A percentile compares a stretch with the other conserved stretches of the same genome.
These are phyloP conservation scores for Ormosia semicastrata DNA, from an alignment of 306 rosid species.

Conservation along the genomic window DNA sequence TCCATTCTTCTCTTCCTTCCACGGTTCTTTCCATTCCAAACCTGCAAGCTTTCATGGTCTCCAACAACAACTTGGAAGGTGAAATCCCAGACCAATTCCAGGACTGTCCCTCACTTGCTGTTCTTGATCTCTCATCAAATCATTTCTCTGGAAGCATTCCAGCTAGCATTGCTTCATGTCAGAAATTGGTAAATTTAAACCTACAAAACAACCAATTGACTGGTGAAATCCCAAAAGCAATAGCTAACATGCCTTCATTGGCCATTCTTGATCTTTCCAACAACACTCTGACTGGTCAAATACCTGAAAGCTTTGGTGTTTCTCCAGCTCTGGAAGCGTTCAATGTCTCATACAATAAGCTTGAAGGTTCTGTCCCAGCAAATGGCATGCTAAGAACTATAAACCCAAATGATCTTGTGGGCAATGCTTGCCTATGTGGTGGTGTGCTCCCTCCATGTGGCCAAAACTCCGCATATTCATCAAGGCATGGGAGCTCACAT, in stretches of 20 bases:
- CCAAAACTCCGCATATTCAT: slow-evolving; percentile 37
- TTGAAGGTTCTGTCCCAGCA: slow-evolving; percentile 77
- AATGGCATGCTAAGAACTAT: slow-evolving; percentile 80
- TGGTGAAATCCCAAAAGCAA: slow-evolving; percentile 74
- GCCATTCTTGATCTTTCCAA: slow-evolving; percentile 89
- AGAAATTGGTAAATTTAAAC: slow-evolving; percentile 78
- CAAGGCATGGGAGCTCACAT: slow-evolving; percentile 46
- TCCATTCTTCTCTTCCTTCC: slow-evolving; percentile 83
- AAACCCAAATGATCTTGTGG: slow-evolving; percentile 74
- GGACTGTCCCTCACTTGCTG: slow-evolving; percentile 82
- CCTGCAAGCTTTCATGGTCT: slow-evolving; percentile 72
- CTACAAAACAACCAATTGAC: slow-evolving; percentile 71
- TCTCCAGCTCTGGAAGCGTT: slow-evolving; percentile 89
- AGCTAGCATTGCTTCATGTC: slow-evolving; percentile 81
- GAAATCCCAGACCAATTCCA: slow-evolving; percentile 83
- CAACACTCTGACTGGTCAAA: slow-evolving; percentile 83
- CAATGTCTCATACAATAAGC: slow-evolving; percentile 79
- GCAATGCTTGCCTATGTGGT: slow-evolving; percentile 78
- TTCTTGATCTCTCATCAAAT: slow-evolving; percentile 85
- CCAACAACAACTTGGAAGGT: slow-evolving; percentile 71
- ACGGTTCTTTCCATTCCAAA: slow-evolving; percentile 74
- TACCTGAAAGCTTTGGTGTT: slow-evolving; percentile 79
- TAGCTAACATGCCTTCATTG: slow-evolving; percentile 76
- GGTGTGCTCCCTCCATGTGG: slow-evolving; percentile 74
- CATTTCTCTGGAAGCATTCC: slow-evolving; percentile 73